Evolutionary conservation across 1,284 basidiomycete genomes (phyloP).

Genomic region (Apiotrichum montevideense): DNA sequence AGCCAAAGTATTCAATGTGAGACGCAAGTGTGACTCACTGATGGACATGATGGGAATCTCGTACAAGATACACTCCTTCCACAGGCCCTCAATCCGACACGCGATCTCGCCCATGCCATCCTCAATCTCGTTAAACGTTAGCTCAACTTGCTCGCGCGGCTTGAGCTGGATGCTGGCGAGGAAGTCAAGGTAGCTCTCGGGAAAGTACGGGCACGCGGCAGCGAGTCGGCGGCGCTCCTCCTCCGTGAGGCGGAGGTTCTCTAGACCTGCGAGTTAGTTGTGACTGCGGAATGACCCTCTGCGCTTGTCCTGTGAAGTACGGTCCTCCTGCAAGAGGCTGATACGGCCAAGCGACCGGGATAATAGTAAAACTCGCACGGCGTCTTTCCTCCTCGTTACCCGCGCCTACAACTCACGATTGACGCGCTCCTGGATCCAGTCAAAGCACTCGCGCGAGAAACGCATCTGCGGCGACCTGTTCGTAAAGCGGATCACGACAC

Average conservation of each 20-base stretch:
- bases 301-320: no score
- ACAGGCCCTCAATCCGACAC: conserved; percentile 68
- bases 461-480: conserved; percentile 67
- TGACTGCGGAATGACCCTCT: background rate
- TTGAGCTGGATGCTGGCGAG: conserved; percentile 65
- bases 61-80: conserved; percentile 89
- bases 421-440: conserved; percentile 60
- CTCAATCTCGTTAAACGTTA: conserved; percentile 55
- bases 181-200: conserved; percentile 67
- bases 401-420: conserved; percentile 54
- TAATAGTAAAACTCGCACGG: no score
- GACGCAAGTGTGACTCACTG: conserved; percentile 60
- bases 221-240: conserved; percentile 67
- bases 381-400: no score
- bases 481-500: conserved; percentile 67
- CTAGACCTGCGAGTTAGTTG: conserved; percentile 55
- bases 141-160: conserved; percentile 66
- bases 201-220: conserved; percentile 69
- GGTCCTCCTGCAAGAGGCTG: no score
- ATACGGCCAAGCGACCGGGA: no score
- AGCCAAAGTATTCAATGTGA: background rate
- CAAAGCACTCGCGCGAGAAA: conserved; percentile 66
- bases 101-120: conserved; percentile 59
- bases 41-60: conserved; percentile 92
- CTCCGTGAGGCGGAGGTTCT: conserved; percentile 56